phyloP scores from a whole-genome alignment of 192 early-diverging fungal species.

The Phlyctochytrium bullatum region DNA sequence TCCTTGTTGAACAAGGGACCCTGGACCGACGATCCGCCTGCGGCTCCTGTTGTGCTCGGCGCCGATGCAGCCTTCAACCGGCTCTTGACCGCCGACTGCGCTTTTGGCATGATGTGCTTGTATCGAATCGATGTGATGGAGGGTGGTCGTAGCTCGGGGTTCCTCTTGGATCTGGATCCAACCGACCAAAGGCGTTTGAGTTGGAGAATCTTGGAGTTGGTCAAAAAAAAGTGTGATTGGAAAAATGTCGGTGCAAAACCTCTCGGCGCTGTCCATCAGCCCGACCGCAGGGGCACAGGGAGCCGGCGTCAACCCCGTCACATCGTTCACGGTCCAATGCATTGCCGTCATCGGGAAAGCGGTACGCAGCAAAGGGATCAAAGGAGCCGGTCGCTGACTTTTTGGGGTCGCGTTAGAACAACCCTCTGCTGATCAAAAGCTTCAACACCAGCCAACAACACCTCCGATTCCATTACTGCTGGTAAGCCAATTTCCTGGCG shows the following conservation, averaged over 20 bases:
- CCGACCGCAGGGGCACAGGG: too few species aligned
- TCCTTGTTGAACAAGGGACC: conserved; percentile 96
- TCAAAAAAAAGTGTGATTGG: neutral
- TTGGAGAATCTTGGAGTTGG: too few species aligned
- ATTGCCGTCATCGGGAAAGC: conserved; percentile 41
- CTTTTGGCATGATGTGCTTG: conserved; percentile 2
- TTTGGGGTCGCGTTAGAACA: conserved; percentile 63
- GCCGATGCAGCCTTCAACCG: neutral
- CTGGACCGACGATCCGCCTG: conserved; percentile 5
- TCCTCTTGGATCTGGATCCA: neutral
- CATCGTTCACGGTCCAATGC: conserved; percentile 34
- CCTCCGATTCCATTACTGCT: conserved; percentile 85
- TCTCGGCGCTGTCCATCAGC: too few species aligned
- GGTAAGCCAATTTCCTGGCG: conserved; percentile 10
- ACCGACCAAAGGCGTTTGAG: too few species aligned
- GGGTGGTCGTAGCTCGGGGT: too few species aligned
- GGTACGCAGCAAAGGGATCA: conserved; percentile 18
- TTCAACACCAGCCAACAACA: conserved; percentile 72
- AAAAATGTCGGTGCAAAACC: too few species aligned
- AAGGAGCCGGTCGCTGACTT: neutral
- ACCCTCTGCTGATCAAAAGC: conserved; percentile 81
- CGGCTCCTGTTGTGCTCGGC: neutral
- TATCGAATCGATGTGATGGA: neutral
- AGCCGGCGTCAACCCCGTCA: conserved; percentile 10
- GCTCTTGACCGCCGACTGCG: neutral